These are phyloP conservation scores for Elymus sibiricus DNA, from an alignment of 176 grass and related monocot species.

Conservation along the genomic window DNA sequence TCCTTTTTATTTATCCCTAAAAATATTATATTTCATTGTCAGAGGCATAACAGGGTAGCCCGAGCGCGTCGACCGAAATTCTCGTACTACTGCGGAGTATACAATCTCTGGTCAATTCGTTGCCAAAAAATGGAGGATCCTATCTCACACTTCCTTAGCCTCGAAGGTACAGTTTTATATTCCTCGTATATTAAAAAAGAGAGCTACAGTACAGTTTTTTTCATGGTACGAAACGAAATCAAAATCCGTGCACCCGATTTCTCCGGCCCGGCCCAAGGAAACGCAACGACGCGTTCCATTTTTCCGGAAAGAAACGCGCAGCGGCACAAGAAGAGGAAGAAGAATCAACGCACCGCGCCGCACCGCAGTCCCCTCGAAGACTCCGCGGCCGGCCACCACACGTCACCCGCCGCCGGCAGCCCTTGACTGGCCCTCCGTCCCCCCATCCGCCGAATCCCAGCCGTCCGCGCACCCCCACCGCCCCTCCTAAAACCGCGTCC, in stretches of 20 bases:
- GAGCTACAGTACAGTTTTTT: too few species aligned
- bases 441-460: background rate
- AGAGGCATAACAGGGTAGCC: too few species aligned
- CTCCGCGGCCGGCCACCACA: background rate
- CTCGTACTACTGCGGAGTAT: too few species aligned
- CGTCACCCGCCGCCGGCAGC: background rate
- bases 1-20: too few species aligned
- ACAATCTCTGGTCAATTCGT: too few species aligned
- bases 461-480: background rate
- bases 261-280: background rate
- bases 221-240: background rate
- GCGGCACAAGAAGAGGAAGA: background rate
- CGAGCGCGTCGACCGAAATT: too few species aligned
- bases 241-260: background rate
- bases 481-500: slow-evolving; percentile 9
- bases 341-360: background rate
- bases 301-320: background rate
- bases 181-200: too few species aligned
- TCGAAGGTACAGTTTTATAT: too few species aligned
- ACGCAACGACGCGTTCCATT: background rate
- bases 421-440: background rate
- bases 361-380: background rate
- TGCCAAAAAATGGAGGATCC: too few species aligned
- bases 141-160: too few species aligned
- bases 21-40: too few species aligned